Conservation (phyloP, 2,329 filamentous ascomycete genomes). For the Fusarium lyarnte region DNA sequence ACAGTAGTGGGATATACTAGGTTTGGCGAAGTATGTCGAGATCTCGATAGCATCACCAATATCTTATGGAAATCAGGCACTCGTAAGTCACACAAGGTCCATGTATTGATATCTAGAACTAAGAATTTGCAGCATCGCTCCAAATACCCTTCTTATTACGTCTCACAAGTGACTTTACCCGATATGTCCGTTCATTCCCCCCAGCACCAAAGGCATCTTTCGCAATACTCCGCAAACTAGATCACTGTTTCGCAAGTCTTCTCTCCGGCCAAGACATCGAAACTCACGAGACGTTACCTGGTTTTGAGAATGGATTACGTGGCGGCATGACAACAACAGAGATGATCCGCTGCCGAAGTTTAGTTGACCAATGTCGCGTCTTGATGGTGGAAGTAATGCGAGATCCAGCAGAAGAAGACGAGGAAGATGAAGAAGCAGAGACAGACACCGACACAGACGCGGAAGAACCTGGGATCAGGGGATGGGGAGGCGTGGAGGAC, state of each 20-base stretch:
- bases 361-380: slow-evolving; percentile 80
- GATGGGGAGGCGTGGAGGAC: slow-evolving; percentile 51
- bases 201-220: slow-evolving; percentile 72
- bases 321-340: slow-evolving; percentile 81
- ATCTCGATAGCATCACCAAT: slow-evolving; percentile 79
- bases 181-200: slow-evolving; percentile 77
- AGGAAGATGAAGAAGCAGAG: slow-evolving; percentile 47
- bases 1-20: slow-evolving; percentile 63
- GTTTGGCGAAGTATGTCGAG: slow-evolving; percentile 76
- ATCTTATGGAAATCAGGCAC: slow-evolving; percentile 89
- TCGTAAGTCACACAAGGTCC: slow-evolving; percentile 63
- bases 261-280: slow-evolving; percentile 73
- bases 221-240: slow-evolving; percentile 77
- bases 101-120: neutral
- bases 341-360: slow-evolving; percentile 85
- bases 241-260: slow-evolving; percentile 83
- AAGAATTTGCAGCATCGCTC: slow-evolving; percentile 52
- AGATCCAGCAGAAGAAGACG: slow-evolving; percentile 51
- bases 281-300: slow-evolving; percentile 72
- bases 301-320: slow-evolving; percentile 69
- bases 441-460: slow-evolving; percentile 46
- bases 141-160: slow-evolving; percentile 87
- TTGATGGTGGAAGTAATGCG: slow-evolving; percentile 75
- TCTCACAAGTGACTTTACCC: slow-evolving; percentile 76
- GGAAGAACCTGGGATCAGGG: slow-evolving; percentile 37